phyloP scores from a whole-genome alignment of 78 protist species.

The Guillardia theta region DNA sequence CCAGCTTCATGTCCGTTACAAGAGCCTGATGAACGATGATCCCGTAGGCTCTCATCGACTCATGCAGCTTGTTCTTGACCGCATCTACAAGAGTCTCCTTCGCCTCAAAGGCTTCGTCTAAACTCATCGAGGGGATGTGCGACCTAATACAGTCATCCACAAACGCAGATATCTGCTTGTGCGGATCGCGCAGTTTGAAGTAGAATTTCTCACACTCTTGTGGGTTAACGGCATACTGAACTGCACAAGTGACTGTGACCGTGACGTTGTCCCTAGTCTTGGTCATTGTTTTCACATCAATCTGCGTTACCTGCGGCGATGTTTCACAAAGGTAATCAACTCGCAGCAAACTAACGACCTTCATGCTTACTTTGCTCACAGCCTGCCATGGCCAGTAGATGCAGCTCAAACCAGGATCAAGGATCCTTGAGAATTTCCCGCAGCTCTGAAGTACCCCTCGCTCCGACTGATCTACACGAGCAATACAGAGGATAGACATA shows the following conservation, averaged over 20 bases:
- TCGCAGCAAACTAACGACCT: no score
- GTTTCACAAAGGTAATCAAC: no score
- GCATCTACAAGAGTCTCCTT: not conserved
- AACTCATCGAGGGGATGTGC: not conserved
- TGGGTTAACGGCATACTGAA: not conserved
- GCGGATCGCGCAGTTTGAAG: not conserved
- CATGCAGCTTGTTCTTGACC: not conserved
- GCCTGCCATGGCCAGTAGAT: not conserved
- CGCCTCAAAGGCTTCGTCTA: not conserved
- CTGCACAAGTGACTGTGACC: not conserved
- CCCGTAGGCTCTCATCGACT: not conserved
- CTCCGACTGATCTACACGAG: not conserved
- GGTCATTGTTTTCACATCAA: not conserved
- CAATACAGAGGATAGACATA: not conserved
- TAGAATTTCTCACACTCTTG: not conserved
- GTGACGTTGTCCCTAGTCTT: conserved; percentile 35
- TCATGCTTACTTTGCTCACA: not conserved
- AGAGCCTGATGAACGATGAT: no score
- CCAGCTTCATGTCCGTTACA: not conserved
- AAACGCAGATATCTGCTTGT: not conserved
- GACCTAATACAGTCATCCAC: not conserved
- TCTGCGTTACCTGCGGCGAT: not conserved
- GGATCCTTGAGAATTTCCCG: not conserved
- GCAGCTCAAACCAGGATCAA: not conserved
- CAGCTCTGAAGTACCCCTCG: not conserved